A percentile compares a stretch with the other conserved stretches of the same genome.
These are phyloP conservation scores for Parafenestella ontariensis DNA, from an alignment of 2,329 filamentous ascomycete genomes.

Conservation along the genomic window DNA sequence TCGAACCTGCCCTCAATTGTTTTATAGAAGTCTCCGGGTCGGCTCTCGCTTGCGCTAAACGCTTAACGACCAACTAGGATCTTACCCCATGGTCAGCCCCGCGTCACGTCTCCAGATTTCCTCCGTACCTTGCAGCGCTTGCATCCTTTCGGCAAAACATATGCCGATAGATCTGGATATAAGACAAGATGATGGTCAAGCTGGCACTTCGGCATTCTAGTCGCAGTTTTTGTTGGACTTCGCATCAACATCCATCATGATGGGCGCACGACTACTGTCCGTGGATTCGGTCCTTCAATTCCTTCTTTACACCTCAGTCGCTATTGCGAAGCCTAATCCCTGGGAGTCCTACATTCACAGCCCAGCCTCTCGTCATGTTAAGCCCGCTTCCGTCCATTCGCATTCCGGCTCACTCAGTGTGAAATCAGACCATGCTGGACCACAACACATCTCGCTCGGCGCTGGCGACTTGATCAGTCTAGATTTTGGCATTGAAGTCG, in stretches of 20 bases:
- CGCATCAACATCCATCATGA: not conserved
- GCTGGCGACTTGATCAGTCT: conserved; percentile 12
- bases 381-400: conserved; percentile 10
- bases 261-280: not conserved
- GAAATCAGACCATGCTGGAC: conserved; percentile 11
- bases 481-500: conserved; percentile 21
- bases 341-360: conserved; percentile 18
- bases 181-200: not conserved
- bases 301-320: not conserved
- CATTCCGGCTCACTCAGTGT: conserved; percentile 13
- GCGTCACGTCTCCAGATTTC: not conserved
- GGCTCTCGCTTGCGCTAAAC: not conserved
- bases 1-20: not conserved
- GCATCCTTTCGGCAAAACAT: not conserved
- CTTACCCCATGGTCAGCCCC: not conserved
- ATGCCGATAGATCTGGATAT: not conserved
- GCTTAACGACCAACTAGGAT: not conserved
- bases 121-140: not conserved
- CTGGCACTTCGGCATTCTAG: not conserved
- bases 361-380: conserved; percentile 13
- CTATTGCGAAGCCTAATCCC: conserved; percentile 2
- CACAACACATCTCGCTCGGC: conserved; percentile 1
- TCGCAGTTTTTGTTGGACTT: not conserved
- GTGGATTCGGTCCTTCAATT: not conserved
- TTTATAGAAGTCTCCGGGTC: not conserved